Conservation (phyloP, 2,329 filamentous ascomycete genomes). For the Colletotrichum neosansevieriae region DNA sequence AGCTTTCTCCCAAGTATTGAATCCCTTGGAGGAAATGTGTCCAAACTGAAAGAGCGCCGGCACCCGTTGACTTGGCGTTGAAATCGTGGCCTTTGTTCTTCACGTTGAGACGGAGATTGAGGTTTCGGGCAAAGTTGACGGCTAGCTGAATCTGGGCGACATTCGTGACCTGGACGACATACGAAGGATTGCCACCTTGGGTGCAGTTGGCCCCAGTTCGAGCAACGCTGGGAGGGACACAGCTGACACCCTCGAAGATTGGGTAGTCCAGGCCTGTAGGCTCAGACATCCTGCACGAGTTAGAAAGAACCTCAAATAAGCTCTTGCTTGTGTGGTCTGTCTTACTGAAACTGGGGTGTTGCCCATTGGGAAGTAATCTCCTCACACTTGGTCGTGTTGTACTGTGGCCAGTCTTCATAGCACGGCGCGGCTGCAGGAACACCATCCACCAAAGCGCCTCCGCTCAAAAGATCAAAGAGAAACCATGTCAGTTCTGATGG, state of each 20-base stretch:
- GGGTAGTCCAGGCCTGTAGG: slow-evolving; percentile 68
- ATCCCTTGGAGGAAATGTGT: slow-evolving; percentile 15
- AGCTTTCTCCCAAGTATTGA: slow-evolving; percentile 39
- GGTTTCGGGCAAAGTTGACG: slow-evolving; percentile 33
- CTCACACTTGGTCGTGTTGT: slow-evolving; percentile 51
- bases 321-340: too few relatives aligned
- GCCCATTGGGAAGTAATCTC: slow-evolving; percentile 47
- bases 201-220: slow-evolving; percentile 37
- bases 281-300: neutral
- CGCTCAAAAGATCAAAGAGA: slow-evolving; percentile 15
- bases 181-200: slow-evolving; percentile 43
- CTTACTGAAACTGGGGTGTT: slow-evolving; percentile 49
- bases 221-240: slow-evolving; percentile 29
- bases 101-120: slow-evolving; percentile 55
- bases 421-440: slow-evolving; percentile 50
- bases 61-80: slow-evolving; percentile 19
- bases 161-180: slow-evolving; percentile 44
- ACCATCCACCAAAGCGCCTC: slow-evolving; percentile 24
- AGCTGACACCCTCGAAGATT: slow-evolving; percentile 59
- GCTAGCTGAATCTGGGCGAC: slow-evolving; percentile 41
- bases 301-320: too few relatives aligned
- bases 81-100: slow-evolving; percentile 42
- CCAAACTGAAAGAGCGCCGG: slow-evolving; percentile 18
- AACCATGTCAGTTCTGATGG: slow-evolving; percentile 19
- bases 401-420: slow-evolving; percentile 52